Percentiles rank a stretch among this genome's conserved stretches.
Evolutionary conservation across 2,329 filamentous ascomycete species (phyloP).

Genomic region (Diplodia mutila): DNA sequence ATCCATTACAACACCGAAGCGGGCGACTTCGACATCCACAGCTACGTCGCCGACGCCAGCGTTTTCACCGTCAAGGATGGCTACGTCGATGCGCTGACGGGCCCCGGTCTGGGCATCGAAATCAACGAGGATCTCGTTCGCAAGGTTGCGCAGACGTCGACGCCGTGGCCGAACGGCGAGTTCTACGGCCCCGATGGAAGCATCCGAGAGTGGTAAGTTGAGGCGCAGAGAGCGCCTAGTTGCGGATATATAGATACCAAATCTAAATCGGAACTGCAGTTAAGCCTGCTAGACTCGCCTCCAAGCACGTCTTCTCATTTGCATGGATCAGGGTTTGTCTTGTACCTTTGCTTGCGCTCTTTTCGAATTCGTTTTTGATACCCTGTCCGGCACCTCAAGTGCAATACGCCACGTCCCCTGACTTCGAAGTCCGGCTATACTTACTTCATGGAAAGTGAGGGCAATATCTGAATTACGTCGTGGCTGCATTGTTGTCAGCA

Average conservation of each 20-base stretch:
- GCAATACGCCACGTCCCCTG: not conserved
- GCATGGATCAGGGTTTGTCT: not conserved
- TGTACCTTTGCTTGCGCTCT: too few relatives aligned
- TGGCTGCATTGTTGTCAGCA: too few relatives aligned
- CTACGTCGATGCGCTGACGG: constrained; percentile 63
- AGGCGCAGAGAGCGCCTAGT: not conserved
- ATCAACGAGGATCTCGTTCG: constrained; percentile 69
- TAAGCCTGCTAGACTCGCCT: not conserved
- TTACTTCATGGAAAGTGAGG: not conserved
- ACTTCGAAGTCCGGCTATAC: not conserved
- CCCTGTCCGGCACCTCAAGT: not conserved
- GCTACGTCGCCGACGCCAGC: constrained; percentile 66
- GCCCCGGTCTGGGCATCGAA: constrained; percentile 70
- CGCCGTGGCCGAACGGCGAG: constrained; percentile 67
- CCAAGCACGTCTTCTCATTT: not conserved
- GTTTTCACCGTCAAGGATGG: constrained; percentile 70
- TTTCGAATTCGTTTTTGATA: too few relatives aligned
- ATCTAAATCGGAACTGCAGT: not conserved
- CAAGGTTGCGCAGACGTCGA: constrained; percentile 60
- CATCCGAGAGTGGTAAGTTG: constrained; percentile 66
- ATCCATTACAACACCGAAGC: constrained; percentile 71
- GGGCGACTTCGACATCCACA: constrained; percentile 50
- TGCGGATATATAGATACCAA: not conserved
- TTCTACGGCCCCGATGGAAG: constrained; percentile 70
- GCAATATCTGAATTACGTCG: not conserved